Base-by-base conservation (phyloP, 2,329 filamentous ascomycete species). In the Metarhizium sp. region DNA sequence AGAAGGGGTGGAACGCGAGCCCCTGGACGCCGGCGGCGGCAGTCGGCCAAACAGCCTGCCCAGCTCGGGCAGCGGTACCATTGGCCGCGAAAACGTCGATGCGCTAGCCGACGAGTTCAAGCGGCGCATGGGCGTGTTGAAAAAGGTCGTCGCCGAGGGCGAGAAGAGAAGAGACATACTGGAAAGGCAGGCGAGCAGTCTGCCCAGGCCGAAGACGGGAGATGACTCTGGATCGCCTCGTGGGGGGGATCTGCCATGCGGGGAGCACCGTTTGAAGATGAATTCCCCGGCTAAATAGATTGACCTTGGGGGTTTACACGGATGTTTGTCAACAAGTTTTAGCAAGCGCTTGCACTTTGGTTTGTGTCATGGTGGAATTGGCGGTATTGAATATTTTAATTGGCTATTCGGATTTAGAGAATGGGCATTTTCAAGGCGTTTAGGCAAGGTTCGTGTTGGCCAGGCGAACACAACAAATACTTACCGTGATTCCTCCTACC, bases 101-200 rank as follows among this genome's bases (percentile, higher is more conserved):
- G 68, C 64, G 2, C 65, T 86, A 45, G 65, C 82, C 2, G 77
- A 78, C 16, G 78, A 82, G 40, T 86, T 86, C 59, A 77, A 81
- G 54, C 73, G 72, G 57, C 74, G 78, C 48, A 83, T 86, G 80
- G 69, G 58, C 2, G 70, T 81, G 20, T 62, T 86, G 58, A 75
- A 74, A 52, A 78, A 71, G 61, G 76, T 84, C 2, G 75, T 82
- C 8, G 74, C 74, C n/a, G 75, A 77, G n/a, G 73, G 74, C 2
- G 74, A 78, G 55, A 73, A 73, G 51, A 72, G 75, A 53, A 68
- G 71, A 53, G 64, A 66, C 54, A 67, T 64, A 51, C 58, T 70
- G 3, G 30, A 32, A 11, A 32, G n/a, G n/a, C 34, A 38, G 7
- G 29, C 36, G 14, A 14, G 25, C 8, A 18, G 20, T 30, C 11